phyloP scores from a whole-genome alignment of 2,329 filamentous ascomycete species.

The Orbilia blumenaviensis region DNA sequence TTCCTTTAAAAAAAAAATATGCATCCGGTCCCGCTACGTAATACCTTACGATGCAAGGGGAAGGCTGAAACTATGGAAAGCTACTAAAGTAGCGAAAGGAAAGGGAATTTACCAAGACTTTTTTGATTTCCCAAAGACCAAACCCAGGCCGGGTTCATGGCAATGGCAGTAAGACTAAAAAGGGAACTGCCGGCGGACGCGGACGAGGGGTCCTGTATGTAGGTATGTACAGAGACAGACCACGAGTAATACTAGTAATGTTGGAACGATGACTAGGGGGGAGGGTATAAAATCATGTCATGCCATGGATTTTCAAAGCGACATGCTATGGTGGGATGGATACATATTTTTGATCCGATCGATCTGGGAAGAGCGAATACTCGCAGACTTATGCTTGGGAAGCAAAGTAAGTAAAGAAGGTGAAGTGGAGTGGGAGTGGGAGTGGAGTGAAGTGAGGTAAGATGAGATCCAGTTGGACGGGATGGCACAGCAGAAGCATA shows the following conservation, averaged over 20 bases:
- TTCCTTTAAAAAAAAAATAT: not conserved
- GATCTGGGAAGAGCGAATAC: conserved; percentile 25
- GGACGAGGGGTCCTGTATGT: not conserved
- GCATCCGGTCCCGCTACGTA: conserved; percentile 33
- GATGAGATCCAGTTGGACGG: conserved; percentile 21
- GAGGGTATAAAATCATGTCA: too few relatives aligned
- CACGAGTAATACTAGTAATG: too few relatives aligned
- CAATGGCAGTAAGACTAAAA: conserved; percentile 24
- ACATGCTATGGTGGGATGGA: too few relatives aligned
- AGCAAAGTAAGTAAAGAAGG: too few relatives aligned
- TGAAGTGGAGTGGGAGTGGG: too few relatives aligned
- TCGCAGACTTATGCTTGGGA: too few relatives aligned
- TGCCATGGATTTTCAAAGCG: too few relatives aligned
- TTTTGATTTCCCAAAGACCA: conserved; percentile 3
- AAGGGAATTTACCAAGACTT: conserved; percentile 20
- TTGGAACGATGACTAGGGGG: conserved; percentile 1
- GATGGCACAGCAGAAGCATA: conserved; percentile 17
- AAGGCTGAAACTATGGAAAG: conserved; percentile 45
- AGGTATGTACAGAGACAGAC: too few relatives aligned
- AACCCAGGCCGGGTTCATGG: too few relatives aligned
- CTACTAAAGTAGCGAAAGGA: conserved; percentile 25
- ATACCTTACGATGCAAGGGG: conserved; percentile 42
- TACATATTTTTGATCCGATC: too few relatives aligned
- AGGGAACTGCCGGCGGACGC: conserved; percentile 21
- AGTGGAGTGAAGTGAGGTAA: too few relatives aligned